These are phyloP conservation scores for Trebouxia sp. DNA, from an alignment of 139 green algal species.

Conservation along the genomic window DNA sequence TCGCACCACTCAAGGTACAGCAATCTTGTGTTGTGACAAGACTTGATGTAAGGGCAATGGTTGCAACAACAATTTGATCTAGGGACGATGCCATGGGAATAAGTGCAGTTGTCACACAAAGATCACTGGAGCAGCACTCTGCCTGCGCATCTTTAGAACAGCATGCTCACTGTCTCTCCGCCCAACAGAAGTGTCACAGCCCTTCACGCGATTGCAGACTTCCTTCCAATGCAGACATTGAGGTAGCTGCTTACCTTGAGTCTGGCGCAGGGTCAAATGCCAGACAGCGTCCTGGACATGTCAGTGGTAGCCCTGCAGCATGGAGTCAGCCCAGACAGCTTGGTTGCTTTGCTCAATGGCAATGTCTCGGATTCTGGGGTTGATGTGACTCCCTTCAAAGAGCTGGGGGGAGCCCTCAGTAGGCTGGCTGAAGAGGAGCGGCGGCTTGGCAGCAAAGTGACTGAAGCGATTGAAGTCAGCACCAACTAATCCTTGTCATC, in stretches of 20 bases:
- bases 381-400: conserved; percentile 24
- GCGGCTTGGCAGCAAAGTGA: conserved; percentile 5
- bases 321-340: neutral
- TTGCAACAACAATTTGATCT: no score
- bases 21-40: neutral
- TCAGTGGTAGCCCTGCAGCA: neutral
- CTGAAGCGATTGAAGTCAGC: neutral
- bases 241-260: no score
- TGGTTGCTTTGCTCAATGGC: conserved; percentile 24
- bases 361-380: conserved; percentile 20
- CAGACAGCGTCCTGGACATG: conserved; percentile 22
- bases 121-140: no score
- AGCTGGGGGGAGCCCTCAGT: conserved; percentile 16
- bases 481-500: no score
- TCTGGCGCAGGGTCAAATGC: conserved; percentile 23
- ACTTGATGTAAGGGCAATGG: no score
- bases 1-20: neutral
- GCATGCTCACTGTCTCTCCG: no score
- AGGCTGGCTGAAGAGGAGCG: neutral
- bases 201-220: no score
- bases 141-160: no score
- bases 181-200: no score
- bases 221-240: no score
- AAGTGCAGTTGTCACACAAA: no score
- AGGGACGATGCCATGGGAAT: no score